Evolutionary conservation across 2,329 filamentous ascomycete species (phyloP), one percentile per base, ranked within the genome.

Genomic region (Aspergillus unguis): DNA sequence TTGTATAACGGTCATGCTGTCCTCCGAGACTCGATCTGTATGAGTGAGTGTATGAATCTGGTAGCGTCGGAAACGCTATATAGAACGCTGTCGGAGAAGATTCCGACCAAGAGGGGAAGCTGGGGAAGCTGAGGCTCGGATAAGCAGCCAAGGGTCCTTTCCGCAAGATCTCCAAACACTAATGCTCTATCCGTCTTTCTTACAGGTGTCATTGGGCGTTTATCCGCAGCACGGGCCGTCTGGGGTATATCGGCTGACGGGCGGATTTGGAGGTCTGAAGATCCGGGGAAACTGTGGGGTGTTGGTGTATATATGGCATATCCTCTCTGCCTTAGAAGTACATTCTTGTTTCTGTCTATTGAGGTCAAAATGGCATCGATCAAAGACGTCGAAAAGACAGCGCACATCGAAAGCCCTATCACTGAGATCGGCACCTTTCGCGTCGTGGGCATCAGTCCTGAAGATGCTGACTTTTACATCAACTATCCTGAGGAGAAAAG

Each of bases 1-100:
- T 60, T 63, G 65, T 51, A 75, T 75, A 11, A 33, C 17, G 17
- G 31, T 11, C 41, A 29, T 23, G 23, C 17, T 43, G 6, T 6
- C 8, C 11, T 2, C 4, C 6, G 32, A 10, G 1, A 17, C 11
- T 36, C 17, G 33, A 7, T 10, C 7, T 36, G 33, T 6, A n/a
- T n/a, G 33, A 17, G 11, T 36, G 33, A 17, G 6, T 17, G 11
- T 17, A 10, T 6, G 33, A 17, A n/a, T 5, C 4, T n/a, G 33
- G 33, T 3, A 6, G 11, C n/a, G n/a, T 36, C 33, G 33, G 33
- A 36, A 27, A 27, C 27, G 23, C 9, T 44, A 45, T 45, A 48
- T 41, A 41, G 10, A 11, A 41, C 27, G 8, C 3, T 33, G 9
- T 25, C 46, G 46, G 46, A 48, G 36, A 48, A 48, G 4, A 33